Conservation (phyloP, 2,329 filamentous ascomycete species). For the Daldinia sp. region DNA sequence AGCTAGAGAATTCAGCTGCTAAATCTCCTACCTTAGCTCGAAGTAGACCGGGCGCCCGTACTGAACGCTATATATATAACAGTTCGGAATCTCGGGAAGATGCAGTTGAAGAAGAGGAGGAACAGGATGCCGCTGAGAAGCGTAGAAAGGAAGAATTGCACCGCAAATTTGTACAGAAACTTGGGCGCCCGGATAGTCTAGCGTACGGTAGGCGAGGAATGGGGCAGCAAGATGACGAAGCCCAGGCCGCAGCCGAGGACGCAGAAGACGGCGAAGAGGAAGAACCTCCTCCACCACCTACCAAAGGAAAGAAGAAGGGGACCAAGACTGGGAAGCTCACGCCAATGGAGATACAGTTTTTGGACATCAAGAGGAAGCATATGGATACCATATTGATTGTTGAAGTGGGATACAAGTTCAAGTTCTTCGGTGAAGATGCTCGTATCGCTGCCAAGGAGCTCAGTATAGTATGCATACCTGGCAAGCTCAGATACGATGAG, state of each 20-base stretch:
- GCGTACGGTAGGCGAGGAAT: conserved; percentile 73
- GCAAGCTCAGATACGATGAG: conserved; percentile 94
- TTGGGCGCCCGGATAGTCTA: conserved; percentile 87
- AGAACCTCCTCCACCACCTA: conserved; percentile 61
- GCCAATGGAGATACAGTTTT: conserved; percentile 91
- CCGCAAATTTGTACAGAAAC: conserved; percentile 86
- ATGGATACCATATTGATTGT: conserved; percentile 91
- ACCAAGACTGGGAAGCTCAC: conserved; percentile 83
- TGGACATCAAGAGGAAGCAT: conserved; percentile 93
- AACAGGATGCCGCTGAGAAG: conserved; percentile 61
- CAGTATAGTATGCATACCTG: conserved; percentile 95
- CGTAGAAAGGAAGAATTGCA: conserved; percentile 79
- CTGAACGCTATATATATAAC: conserved; percentile 66
- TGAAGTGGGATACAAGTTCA: conserved; percentile 98
- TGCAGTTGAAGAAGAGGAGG: conserved; percentile 53
- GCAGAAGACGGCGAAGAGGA: conserved; percentile 70
- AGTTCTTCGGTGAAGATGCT: conserved; percentile 96
- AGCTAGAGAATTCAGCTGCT: conserved; percentile 54
- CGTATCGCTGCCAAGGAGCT: conserved; percentile 88
- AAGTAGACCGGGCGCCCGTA: conserved; percentile 55
- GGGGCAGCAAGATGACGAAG: conserved; percentile 65
- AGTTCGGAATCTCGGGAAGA: conserved; percentile 60
- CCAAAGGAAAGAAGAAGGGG: conserved; percentile 74
- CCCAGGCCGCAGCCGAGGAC: conserved; percentile 61
- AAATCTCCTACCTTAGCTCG: conserved; percentile 39